Conservation (phyloP, 306 rosid genomes). For the Acmispon strigosus region DNA sequence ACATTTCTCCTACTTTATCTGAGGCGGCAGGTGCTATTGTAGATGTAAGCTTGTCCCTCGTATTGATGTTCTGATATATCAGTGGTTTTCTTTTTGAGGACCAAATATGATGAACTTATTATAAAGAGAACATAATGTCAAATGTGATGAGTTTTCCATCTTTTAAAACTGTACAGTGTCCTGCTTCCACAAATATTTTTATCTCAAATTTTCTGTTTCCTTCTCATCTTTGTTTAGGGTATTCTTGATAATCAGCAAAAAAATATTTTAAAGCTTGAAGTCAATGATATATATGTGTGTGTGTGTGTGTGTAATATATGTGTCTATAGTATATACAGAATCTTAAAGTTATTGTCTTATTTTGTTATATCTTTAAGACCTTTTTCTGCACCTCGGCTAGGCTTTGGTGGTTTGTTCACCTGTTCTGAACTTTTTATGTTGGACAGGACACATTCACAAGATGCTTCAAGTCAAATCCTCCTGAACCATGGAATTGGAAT, state of each 20-base stretch:
- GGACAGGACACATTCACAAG: conserved; percentile 82
- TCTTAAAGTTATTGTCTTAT: background rate
- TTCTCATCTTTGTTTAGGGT: background rate
- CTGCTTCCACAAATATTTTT: background rate
- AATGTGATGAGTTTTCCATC: background rate
- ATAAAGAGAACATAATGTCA: background rate
- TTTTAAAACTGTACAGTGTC: background rate
- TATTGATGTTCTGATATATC: conserved; percentile 1
- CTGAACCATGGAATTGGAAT: conserved; percentile 99
- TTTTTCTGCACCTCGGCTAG: background rate
- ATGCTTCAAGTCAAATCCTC: conserved; percentile 96
- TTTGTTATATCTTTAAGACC: background rate
- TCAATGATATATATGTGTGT: no score
- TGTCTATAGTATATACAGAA: background rate
- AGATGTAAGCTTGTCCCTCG: conserved; percentile 45
- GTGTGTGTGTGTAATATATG: background rate
- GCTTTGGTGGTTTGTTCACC: conserved; percentile 17
- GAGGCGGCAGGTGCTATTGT: conserved; percentile 98
- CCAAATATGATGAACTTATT: background rate
- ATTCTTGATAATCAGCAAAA: background rate
- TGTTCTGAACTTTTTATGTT: conserved; percentile 10
- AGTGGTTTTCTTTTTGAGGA: background rate
- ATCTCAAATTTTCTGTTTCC: background rate
- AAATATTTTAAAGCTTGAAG: background rate
- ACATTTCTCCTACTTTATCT: conserved; percentile 79